Percentiles rank a stretch among this genome's conserved stretches.
Evolutionary conservation across 2,329 filamentous ascomycete genomes (phyloP).

Genomic region (Thelonectria blattea): DNA sequence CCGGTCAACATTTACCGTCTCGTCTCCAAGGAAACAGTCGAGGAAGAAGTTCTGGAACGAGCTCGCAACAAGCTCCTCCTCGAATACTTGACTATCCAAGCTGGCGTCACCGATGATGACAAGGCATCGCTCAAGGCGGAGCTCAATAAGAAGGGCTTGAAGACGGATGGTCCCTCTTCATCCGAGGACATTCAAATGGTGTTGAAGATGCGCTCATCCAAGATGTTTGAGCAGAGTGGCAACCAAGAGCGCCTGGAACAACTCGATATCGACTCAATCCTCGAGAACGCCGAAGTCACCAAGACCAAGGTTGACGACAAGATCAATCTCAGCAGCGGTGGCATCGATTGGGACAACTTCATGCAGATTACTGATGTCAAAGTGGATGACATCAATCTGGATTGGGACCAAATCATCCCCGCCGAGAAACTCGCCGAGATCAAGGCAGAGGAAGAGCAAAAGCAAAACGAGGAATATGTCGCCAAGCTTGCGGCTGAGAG

Average conservation of each 20-base stretch:
- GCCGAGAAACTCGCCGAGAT: conserved; percentile 89
- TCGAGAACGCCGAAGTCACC: conserved; percentile 96
- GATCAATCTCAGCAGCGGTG: conserved; percentile 89
- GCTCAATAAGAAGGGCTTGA: conserved; percentile 77
- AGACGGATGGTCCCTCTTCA: conserved; percentile 81
- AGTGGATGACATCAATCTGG: conserved; percentile 77
- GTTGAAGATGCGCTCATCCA: conserved; percentile 96
- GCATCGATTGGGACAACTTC: conserved; percentile 85
- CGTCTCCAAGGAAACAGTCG: conserved; percentile 97
- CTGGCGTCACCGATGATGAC: conserved; percentile 94
- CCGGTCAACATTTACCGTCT: conserved; percentile 96
- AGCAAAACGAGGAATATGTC: conserved; percentile 82
- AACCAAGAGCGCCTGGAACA: conserved; percentile 97
- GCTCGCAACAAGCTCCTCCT: conserved; percentile 97
- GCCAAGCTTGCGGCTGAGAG: conserved; percentile 84
- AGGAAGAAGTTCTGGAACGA: conserved; percentile 95
- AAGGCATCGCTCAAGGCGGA: conserved; percentile 79
- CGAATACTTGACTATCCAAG: conserved; percentile 96
- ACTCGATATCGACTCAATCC: conserved; percentile 94
- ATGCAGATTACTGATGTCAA: conserved; percentile 98
- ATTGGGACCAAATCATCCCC: conserved; percentile 98
- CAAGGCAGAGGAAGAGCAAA: conserved; percentile 86
- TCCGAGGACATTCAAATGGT: conserved; percentile 96
- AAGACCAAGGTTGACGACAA: conserved; percentile 95
- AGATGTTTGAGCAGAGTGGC: conserved; percentile 97